Evolutionary conservation across 257 asterid genomes (phyloP).

Genomic region (Mentha longifolia): DNA sequence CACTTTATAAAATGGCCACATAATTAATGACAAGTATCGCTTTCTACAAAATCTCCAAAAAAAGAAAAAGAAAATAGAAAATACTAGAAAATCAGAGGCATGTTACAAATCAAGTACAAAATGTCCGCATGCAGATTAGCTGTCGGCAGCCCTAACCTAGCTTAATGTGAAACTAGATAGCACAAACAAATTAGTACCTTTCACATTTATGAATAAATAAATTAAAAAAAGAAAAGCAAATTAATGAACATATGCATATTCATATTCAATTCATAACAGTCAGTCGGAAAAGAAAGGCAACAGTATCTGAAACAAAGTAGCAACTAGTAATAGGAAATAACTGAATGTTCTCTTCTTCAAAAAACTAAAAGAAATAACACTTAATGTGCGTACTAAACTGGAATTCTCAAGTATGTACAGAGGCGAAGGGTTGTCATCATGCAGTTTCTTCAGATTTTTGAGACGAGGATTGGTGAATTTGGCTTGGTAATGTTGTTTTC

Average conservation of each 20-base stretch:
- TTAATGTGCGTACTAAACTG: neutral
- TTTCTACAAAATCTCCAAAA: neutral
- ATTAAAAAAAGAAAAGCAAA: no score
- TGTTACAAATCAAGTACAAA: neutral
- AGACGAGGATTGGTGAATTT: slow-evolving; percentile 48
- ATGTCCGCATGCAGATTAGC: neutral
- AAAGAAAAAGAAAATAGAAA: neutral
- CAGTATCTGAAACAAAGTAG: slow-evolving; percentile 18
- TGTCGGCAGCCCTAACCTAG: slow-evolving; percentile 4
- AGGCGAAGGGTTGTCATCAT: neutral
- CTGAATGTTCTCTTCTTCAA: no score
- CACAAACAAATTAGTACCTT: neutral
- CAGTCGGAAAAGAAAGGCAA: neutral
- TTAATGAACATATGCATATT: neutral
- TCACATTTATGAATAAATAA: no score
- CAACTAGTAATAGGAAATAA: neutral
- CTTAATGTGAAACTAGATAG: neutral
- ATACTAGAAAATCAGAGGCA: neutral
- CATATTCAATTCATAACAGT: neutral
- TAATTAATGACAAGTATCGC: slow-evolving; percentile 8
- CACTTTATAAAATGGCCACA: slow-evolving; percentile 5
- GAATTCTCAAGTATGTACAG: slow-evolving; percentile 24
- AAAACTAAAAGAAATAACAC: no score
- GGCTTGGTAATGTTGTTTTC: slow-evolving; percentile 58
- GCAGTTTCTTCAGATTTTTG: slow-evolving; percentile 57